Base-by-base conservation (phyloP, 73 alveolate genomes). In the Durusdinium trenchii region DNA sequence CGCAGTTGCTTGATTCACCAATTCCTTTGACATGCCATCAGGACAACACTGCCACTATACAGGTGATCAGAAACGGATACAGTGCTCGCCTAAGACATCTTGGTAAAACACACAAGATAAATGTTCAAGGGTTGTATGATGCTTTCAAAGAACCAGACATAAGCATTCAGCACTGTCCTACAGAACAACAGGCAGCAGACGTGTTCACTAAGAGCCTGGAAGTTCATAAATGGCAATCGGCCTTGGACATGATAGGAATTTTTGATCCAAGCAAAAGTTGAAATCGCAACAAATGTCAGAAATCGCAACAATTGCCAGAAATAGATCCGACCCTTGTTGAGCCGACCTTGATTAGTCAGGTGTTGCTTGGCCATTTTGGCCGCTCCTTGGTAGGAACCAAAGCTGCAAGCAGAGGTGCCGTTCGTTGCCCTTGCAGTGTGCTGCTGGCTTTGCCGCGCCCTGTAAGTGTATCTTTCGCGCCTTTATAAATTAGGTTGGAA, bases 31-130 rank as follows among this genome's bases (percentile, higher is more conserved):
- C 51, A 14, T 86, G 95, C 83, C 75, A 86, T 16, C 95, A 60
- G 51, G 95, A 61, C 83, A 86, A 86, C 50, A 86, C 83, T 36
- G 95, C 95, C n/a, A 86, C 95, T 32, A 86, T 86, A 3, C 95
- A 60, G 40, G 95, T 86, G 35, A 86, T 86, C 45, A 38, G 95
- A 12, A 86, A 86, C 28, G 83, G 83, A 0, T 86, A 60, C 84
- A 23, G 50, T n/a, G 83, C 84, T 42, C 82, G 83, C 62, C 95
- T 86, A 6, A 43, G 95, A 60, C 95, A 86, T 47, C 38, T 86
- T 6, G 76, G 95, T 23, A 86, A 57, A 61, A 86, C 95, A 6
- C 95, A 42, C 64, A 86, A 86, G 18, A 60, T 61, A 0, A 50
- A 86, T 28, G 52, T 57, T 3, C 54, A 61, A 43, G 95, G 95